Conservation (phyloP, 129 eudicot species). For the Flaveria bidentis region DNA sequence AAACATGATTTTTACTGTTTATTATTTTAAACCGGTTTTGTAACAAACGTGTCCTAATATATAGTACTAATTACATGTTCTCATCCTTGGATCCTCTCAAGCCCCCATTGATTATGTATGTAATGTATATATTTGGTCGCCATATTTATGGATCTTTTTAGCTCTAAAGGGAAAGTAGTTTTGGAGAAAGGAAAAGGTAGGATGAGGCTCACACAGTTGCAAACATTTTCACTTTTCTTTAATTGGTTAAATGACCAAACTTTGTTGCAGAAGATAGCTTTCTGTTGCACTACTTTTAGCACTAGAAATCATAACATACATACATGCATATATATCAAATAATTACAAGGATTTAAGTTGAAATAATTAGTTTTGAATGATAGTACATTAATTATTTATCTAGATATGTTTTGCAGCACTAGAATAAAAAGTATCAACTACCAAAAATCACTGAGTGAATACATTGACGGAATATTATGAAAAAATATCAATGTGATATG, state of each 20-base stretch:
- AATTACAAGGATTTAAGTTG: not conserved
- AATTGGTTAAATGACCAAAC: conserved; percentile 34
- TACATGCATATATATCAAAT: too few species aligned
- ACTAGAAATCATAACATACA: not conserved
- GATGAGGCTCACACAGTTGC: conserved; percentile 29
- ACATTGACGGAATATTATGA: too few species aligned
- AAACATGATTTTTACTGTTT: too few species aligned
- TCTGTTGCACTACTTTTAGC: conserved; percentile 6
- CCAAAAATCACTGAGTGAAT: too few species aligned
- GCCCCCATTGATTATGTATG: not conserved
- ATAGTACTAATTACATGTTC: too few species aligned
- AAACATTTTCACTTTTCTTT: conserved; percentile 38
- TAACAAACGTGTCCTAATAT: too few species aligned
- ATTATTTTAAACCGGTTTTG: too few species aligned
- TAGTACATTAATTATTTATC: not conserved
- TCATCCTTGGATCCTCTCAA: not conserved
- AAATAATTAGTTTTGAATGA: not conserved
- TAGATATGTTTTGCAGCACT: not conserved
- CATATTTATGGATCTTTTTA: not conserved
- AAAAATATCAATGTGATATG: too few species aligned
- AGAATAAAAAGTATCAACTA: too few species aligned
- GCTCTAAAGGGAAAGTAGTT: conserved; percentile 31
- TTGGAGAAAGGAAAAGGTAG: conserved; percentile 34
- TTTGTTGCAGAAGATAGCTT: conserved; percentile 26
- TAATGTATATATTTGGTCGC: conserved; percentile 14